phyloP scores from a whole-genome alignment of 768 basidiomycete genomes.

The Pleurotus cornucopiae region DNA sequence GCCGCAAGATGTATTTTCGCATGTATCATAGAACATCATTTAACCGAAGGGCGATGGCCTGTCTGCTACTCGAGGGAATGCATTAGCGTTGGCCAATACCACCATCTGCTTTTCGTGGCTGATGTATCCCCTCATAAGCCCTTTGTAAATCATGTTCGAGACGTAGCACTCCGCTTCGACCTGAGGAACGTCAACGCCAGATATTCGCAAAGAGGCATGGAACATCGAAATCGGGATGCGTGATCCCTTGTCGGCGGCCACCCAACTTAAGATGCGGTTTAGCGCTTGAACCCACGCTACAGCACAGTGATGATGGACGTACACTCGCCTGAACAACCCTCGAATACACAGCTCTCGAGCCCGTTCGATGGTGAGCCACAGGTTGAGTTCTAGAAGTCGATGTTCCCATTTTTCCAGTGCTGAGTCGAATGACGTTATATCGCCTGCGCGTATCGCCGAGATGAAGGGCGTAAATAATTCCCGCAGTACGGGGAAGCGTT shows the following conservation, averaged over 20 bases:
- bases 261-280: constrained; percentile 55
- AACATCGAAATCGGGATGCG: constrained; percentile 82
- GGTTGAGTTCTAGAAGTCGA: constrained; percentile 78
- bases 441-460: constrained; percentile 68
- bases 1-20: too few species aligned
- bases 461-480: constrained; percentile 81
- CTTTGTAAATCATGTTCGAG: constrained; percentile 93
- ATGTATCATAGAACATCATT: too few species aligned
- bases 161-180: constrained; percentile 93
- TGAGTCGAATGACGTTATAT: constrained; percentile 76
- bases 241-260: constrained; percentile 64
- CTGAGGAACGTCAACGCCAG: constrained; percentile 61
- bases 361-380: constrained; percentile 84
- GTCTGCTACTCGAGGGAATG: constrained; percentile 76
- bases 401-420: constrained; percentile 70
- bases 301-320: constrained; percentile 19
- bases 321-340: constrained; percentile 77
- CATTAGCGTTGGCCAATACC: constrained; percentile 73
- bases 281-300: too few species aligned
- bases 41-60: constrained; percentile 47
- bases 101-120: constrained; percentile 95
- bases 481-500: constrained; percentile 67
- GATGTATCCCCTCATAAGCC: constrained; percentile 92
- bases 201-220: constrained; percentile 67
- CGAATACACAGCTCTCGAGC: constrained; percentile 85